Evolutionary conservation across 306 rosid genomes (phyloP), one percentile per base, ranked within the genome.

Genomic region (Sophora flavescens): DNA sequence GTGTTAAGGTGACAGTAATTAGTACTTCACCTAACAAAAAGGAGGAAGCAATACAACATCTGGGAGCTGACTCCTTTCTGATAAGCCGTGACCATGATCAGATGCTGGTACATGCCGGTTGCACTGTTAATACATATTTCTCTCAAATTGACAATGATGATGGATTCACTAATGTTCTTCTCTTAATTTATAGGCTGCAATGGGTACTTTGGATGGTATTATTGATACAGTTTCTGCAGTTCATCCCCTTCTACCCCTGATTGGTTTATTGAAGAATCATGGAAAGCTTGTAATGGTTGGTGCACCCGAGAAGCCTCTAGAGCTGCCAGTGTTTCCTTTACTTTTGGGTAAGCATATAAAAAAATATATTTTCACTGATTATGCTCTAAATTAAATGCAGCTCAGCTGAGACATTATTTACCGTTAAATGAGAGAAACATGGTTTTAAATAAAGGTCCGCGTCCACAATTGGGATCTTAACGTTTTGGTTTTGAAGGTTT

Each of bases 251-350:
- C 2, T 71, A 39, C 91, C 89, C 14, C 64, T 85, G 52, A 8
- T 85, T 62, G 68, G 45, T 35, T 18, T 89, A 59, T 57, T 87
- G 74, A 89, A 89, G 75, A 0, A 65, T 30, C 74, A 84, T 60
- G 90, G 93, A 4, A 89, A 86, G 35, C 81, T 89, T 41, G 44
- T 89, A 13, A n/a, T 86, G 84, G 60, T 89, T 36, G 93, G 90
- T 52, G 75, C 42, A 16, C 86, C 88, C 0, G 82, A 78, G 11
- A 81, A 78, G 82, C 89, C 90, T 18, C 78, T 83, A 0, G 89
- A 89, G 41, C 48, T 84, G 28, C 86, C 86, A 0, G 61, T 16
- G 15, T 64, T 75, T 63, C 12, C 89, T 78, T 62, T 89, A 53
- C 10, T 79, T 41, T 0, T 1, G 10, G 85, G 88, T 81, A 75